Evolutionary conservation across 768 basidiomycete genomes (phyloP), one percentile per base, ranked within the genome.

Genomic region (Coprinellus micaceus): DNA sequence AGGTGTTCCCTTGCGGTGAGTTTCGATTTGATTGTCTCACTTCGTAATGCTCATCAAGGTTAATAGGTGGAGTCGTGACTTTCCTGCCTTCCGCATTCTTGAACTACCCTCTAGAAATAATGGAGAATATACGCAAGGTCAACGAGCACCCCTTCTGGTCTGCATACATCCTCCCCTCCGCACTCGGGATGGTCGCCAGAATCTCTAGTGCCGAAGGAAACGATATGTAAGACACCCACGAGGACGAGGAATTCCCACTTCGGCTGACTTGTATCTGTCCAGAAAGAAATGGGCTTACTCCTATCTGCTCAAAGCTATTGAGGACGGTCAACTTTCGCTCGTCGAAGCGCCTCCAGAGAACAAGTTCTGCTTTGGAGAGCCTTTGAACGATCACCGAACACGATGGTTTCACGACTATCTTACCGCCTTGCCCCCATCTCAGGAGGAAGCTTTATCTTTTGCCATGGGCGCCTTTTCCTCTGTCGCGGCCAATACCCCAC

Each of bases 1-100:
- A 86, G 59, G 79, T 91, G 11, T 90, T 82, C 63, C 85, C 86
- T 37, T 67, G 81, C 55, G 89, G 89, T 89, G 63, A 49, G 79
- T 67, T 15, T 25, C 1, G 29, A 39, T 25, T 45, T 37, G 26
- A 26, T 15, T 55, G 30, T 22, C 24, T 47, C 13, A 39, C 37
- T 11, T 26, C 3, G 24, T 19, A 26, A 26, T 4, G 45, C 39
- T 30, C 21, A 13, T 25, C 53, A 21, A 10, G 25, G 17, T 26
- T 33, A 54, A 4, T 56, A 91, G 90, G 90, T 47, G 90, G 90
- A 2, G 69, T 91, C 58, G 77, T 84, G 2, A 89, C 88, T 1
- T 87, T 91, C 57, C 86, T 84, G 17, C 78, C 89, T 1, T 71
- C 71, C 52, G 85, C 82, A 19, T 74, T 91, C 46, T 59, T 77